Evolutionary conservation across 352 stramenopile genomes (phyloP).

Genomic region (Phytophthora fragariae): DNA sequence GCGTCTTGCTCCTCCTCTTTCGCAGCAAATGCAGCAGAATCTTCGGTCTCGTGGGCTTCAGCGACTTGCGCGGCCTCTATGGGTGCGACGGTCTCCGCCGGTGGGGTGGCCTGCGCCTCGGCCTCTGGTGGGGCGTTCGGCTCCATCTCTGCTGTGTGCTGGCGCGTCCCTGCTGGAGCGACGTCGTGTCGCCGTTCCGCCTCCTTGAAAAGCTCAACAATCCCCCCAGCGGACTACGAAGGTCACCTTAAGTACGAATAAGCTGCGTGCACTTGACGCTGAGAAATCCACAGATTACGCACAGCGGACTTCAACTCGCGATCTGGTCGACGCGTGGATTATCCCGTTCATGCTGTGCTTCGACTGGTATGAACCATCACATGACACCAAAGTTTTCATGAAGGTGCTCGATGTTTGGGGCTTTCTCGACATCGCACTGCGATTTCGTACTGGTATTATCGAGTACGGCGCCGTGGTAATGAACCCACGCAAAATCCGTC

Average conservation of each 20-base stretch:
- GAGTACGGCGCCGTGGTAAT: conserved; percentile 66
- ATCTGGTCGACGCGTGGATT: conserved; percentile 45
- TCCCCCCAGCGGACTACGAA: background rate
- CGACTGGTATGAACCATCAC: conserved; percentile 58
- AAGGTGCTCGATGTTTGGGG: conserved; percentile 60
- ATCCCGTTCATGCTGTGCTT: conserved; percentile 77
- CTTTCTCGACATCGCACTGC: conserved; percentile 57
- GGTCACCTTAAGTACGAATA: conserved; percentile 34
- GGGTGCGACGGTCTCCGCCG: background rate
- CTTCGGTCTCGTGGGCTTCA: background rate
- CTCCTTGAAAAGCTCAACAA: conserved; percentile 39
- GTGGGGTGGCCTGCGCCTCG: conserved; percentile 14
- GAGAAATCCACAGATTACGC: background rate
- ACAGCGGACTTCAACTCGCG: background rate
- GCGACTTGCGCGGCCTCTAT: conserved; percentile 11
- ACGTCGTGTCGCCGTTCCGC: conserved; percentile 10
- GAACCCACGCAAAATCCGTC: conserved; percentile 57
- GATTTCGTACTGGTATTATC: conserved; percentile 68
- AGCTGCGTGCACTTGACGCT: conserved; percentile 22
- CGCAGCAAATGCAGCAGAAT: background rate
- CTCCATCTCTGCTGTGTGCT: conserved; percentile 33
- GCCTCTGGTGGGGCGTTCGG: conserved; percentile 13
- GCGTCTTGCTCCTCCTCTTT: conserved; percentile 1
- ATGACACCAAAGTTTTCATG: conserved; percentile 44
- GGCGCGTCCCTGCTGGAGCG: background rate